These are phyloP conservation scores for Toxoplasma gondii DNA, from an alignment of 169 alveolate genomes.

Conservation along the genomic window DNA sequence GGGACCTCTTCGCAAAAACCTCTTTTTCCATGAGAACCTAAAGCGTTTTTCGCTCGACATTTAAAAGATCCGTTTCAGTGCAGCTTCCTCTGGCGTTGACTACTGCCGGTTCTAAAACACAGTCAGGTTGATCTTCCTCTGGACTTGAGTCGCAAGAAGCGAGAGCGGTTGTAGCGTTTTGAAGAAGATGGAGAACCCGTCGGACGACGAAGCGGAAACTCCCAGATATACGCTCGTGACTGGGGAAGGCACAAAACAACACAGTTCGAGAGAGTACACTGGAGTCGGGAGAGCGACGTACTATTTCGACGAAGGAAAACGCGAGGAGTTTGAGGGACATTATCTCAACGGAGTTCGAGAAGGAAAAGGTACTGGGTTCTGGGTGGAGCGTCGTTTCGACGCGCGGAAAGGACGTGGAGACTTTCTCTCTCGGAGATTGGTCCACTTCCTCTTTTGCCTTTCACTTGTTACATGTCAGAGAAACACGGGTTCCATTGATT, in stretches of 20 bases:
- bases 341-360: slow-evolving; percentile 23
- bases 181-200: not conserved
- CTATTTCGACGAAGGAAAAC: not conserved
- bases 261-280: slow-evolving; percentile 22
- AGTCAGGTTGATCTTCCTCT: too few species aligned
- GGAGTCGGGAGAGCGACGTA: slow-evolving; percentile 28
- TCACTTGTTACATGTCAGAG: too few species aligned
- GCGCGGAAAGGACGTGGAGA: too few species aligned
- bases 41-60: too few species aligned
- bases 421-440: too few species aligned
- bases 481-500: too few species aligned
- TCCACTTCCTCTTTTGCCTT: too few species aligned
- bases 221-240: slow-evolving; percentile 21
- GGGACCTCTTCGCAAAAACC: too few species aligned
- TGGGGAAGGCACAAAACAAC: not conserved
- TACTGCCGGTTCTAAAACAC: too few species aligned
- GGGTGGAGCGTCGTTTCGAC: not conserved
- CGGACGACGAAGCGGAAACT: slow-evolving; percentile 1
- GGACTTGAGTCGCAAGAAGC: not conserved
- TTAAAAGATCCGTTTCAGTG: too few species aligned
- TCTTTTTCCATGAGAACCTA: too few species aligned
- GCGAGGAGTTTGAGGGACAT: slow-evolving; percentile 24
- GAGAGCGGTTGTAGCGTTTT: not conserved
- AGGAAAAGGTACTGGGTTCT: not conserved
- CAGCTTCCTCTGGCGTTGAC: too few species aligned